A percentile compares a stretch with the other conserved stretches of the same genome.
phyloP scores from a whole-genome alignment of 169 alveolate species.

The Gregarina niphandrodes region DNA sequence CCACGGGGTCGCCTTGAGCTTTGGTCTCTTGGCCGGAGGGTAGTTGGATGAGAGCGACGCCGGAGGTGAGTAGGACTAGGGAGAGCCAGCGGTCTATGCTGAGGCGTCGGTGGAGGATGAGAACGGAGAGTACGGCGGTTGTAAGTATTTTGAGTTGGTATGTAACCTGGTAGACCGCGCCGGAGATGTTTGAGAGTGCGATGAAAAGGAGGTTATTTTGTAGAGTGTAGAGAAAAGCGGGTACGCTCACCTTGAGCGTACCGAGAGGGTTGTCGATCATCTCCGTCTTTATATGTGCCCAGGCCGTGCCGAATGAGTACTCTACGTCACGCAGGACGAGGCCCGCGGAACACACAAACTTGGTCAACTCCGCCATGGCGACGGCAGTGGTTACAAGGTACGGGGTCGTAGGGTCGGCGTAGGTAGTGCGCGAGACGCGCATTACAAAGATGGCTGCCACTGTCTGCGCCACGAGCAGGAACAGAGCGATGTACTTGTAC shows the following conservation, averaged over 20 bases:
- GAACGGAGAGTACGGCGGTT: conserved; percentile 33
- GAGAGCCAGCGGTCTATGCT: conserved; percentile 16
- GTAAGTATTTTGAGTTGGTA: conserved; percentile 36
- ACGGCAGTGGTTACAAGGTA: no score
- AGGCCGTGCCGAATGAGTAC: no score
- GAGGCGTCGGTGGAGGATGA: conserved; percentile 17
- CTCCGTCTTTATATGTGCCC: no score
- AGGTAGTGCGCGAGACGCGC: no score
- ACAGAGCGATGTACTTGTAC: no score
- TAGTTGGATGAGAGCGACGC: conserved; percentile 21
- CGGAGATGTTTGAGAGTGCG: conserved; percentile 33
- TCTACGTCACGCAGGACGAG: no score
- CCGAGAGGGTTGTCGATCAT: no score
- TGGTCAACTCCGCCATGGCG: no score
- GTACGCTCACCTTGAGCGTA: conserved; percentile 28
- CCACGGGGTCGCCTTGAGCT: conserved; percentile 3
- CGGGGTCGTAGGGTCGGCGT: no score
- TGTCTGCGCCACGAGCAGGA: no score
- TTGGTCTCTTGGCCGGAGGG: conserved; percentile 1
- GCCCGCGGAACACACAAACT: no score
- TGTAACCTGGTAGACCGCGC: conserved; percentile 38
- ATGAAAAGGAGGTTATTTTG: conserved; percentile 35
- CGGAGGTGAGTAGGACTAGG: conserved; percentile 19
- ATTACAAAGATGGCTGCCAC: no score
- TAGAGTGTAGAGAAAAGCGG: conserved; percentile 32